Percentiles rank a stretch among this genome's conserved stretches.
phyloP scores from a whole-genome alignment of 208 protist species.

The Vickermania spadyakhi region DNA sequence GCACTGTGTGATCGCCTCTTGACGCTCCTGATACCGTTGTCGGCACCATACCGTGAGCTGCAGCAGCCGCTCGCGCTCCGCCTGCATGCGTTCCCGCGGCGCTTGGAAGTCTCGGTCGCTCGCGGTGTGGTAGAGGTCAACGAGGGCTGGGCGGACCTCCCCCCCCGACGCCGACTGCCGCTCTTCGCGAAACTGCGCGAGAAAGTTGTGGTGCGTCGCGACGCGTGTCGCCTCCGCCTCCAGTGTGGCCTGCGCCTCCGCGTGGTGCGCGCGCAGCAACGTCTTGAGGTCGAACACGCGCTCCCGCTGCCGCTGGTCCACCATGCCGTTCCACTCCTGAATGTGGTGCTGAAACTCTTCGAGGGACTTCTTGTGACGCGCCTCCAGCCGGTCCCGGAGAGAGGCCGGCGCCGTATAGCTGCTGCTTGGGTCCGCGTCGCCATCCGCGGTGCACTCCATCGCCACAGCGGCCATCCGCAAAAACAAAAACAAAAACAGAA shows the following conservation, averaged over 20 bases:
- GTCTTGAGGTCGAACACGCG: slow-evolving; percentile 33
- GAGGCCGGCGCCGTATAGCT: slow-evolving; percentile 12
- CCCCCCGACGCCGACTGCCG: slow-evolving; percentile 11
- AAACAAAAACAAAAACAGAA: no score
- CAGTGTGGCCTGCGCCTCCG: slow-evolving; percentile 17
- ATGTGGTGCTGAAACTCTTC: slow-evolving; percentile 28
- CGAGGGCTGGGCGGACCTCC: slow-evolving; percentile 23
- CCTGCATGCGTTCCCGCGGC: slow-evolving; percentile 28
- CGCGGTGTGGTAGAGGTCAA: slow-evolving; percentile 15
- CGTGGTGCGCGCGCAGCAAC: slow-evolving; percentile 34
- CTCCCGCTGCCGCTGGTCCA: slow-evolving; percentile 41
- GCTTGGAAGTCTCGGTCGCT: slow-evolving; percentile 13
- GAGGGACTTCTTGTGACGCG: slow-evolving; percentile 31
- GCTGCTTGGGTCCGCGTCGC: slow-evolving; percentile 4
- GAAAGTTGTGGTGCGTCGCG: slow-evolving; percentile 18
- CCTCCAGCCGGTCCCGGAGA: slow-evolving; percentile 25
- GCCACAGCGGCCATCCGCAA: background rate
- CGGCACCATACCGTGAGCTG: slow-evolving; percentile 24
- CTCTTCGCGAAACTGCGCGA: slow-evolving; percentile 16
- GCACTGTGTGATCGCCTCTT: slow-evolving; percentile 24
- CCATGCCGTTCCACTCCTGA: slow-evolving; percentile 26
- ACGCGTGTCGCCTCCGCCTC: slow-evolving; percentile 23
- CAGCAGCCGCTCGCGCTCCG: slow-evolving; percentile 43
- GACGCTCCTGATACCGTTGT: slow-evolving; percentile 18
- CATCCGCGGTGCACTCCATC: background rate